Base-by-base conservation (phyloP, 2,329 filamentous ascomycete genomes). In the Ascochyta clinopodiicola region DNA sequence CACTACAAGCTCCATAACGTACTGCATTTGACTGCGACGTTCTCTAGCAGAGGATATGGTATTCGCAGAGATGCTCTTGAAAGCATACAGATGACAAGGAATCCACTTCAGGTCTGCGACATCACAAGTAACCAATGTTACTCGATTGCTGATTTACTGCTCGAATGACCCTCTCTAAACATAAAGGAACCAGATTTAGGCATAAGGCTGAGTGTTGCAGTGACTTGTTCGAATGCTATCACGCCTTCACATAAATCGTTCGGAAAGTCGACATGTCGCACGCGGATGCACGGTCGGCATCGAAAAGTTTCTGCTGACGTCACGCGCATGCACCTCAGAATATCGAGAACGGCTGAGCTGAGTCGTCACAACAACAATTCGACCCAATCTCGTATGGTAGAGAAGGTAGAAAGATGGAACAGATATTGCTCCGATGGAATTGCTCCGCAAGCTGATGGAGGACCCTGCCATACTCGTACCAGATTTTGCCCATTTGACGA, bases 301-400 rank as follows among this genome's bases (percentile, higher is more conserved):
- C 21, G 49, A 51, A 56, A 56, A 56, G 42, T 51, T 51, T 57
- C 44, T 57, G 53, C 48, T 57, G 53, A 57, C 53, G 53, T 57
- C 53, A 57, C 48, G 53, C 48, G 21, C 34, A 38, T 48, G 47
- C 44, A 51, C 48, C 48, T 48, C 35, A 40, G 43, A 24, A 43
- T 19, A 37, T 40, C 37, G 31, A 7, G 7, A 40, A 15, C 27
- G 42, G 31, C 43, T 51, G 43, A 12, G 3, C 21, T 17, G 19
- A 31, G 21, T 21, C 36, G 22, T 38, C 25, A 47, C 52, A 42
- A 45, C 45, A 27, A 15, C 21, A 19, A 6, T 36, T 21, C 37
- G 17, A 32, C 36, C 13, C 32, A 15, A 8, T 8, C 6, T 29
- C 13, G 4, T 5, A 21, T 7, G 5, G 2, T 19, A 4, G 9